Percentiles rank a stretch among this genome's conserved stretches.
These are phyloP conservation scores for Hypoxylon sp. DNA, from an alignment of 2,329 filamentous ascomycete species.

Conservation along the genomic window DNA sequence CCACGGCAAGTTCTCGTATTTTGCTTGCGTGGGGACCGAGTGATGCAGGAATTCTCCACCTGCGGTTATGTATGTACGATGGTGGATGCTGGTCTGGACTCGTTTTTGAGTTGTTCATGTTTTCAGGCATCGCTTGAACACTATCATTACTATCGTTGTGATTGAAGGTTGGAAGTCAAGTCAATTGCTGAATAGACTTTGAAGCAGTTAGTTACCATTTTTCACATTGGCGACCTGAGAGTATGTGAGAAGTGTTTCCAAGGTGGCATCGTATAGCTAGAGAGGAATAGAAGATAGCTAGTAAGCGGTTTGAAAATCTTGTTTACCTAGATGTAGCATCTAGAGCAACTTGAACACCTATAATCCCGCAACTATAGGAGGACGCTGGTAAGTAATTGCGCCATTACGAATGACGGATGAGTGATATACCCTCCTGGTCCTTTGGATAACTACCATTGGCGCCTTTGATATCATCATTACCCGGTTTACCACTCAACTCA, in stretches of 20 bases:
- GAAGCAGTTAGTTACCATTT: not conserved
- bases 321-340: not conserved
- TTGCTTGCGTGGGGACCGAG: slow-evolving; percentile 14
- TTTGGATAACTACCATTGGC: slow-evolving; percentile 15
- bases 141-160: not conserved
- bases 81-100: slow-evolving; percentile 19
- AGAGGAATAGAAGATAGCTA: not conserved
- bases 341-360: not conserved
- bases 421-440: not conserved
- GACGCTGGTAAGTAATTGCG: slow-evolving; percentile 1
- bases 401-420: not conserved
- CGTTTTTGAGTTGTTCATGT: not conserved
- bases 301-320: not conserved
- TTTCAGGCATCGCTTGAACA: slow-evolving; percentile 7
- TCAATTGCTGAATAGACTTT: not conserved
- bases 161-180: not conserved
- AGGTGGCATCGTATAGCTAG: not conserved
- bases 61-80: slow-evolving; percentile 13
- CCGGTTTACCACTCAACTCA: not conserved
- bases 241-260: too few relatives aligned
- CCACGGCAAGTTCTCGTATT: slow-evolving; percentile 35
- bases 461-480: slow-evolving; percentile 9
- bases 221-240: not conserved
- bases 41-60: slow-evolving; percentile 28
- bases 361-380: not conserved